These are phyloP conservation scores for Colletotrichum sp. DNA, from an alignment of 2,329 filamentous ascomycete species.

Conservation along the genomic window DNA sequence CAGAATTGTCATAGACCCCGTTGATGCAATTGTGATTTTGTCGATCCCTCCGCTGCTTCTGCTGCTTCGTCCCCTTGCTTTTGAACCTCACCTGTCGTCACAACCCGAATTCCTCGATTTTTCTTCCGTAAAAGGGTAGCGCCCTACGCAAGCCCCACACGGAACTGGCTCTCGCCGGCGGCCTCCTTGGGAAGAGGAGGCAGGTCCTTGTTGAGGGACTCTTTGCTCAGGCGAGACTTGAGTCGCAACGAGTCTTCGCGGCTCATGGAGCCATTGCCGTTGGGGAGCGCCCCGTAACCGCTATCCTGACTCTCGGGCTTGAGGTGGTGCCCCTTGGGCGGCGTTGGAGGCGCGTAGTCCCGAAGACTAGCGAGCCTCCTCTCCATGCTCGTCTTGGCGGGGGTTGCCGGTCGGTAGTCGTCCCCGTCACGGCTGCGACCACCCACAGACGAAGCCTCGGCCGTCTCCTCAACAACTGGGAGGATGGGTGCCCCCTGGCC, in stretches of 20 bases:
- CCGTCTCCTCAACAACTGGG: conserved; percentile 90
- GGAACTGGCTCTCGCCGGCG: conserved; percentile 17
- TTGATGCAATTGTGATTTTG: conserved; percentile 20
- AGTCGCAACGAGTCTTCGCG: conserved; percentile 35
- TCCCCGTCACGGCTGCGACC: conserved; percentile 60
- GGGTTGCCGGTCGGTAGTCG: conserved; percentile 43
- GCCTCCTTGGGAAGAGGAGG: conserved; percentile 55
- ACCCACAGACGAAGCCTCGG: conserved; percentile 73
- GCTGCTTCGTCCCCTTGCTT: not conserved
- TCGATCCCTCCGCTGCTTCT: not conserved
- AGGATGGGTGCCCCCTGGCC: conserved; percentile 60
- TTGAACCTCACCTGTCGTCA: not conserved
- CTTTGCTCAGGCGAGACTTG: conserved; percentile 50
- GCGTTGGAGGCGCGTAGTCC: conserved; percentile 47
- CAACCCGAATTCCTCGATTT: not conserved
- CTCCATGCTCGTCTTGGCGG: conserved; percentile 43
- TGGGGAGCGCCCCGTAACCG: conserved; percentile 43
- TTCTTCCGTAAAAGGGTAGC: not conserved
- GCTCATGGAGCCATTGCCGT: conserved; percentile 33
- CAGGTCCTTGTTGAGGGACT: conserved; percentile 65
- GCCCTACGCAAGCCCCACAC: conserved; percentile 13
- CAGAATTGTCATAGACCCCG: conserved; percentile 20
- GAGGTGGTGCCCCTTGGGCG: conserved; percentile 45
- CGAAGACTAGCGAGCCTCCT: conserved; percentile 21
- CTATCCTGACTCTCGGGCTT: conserved; percentile 55